Evolutionary conservation across 2,329 filamentous ascomycete species (phyloP).

Genomic region (Colletotrichum kahawae): DNA sequence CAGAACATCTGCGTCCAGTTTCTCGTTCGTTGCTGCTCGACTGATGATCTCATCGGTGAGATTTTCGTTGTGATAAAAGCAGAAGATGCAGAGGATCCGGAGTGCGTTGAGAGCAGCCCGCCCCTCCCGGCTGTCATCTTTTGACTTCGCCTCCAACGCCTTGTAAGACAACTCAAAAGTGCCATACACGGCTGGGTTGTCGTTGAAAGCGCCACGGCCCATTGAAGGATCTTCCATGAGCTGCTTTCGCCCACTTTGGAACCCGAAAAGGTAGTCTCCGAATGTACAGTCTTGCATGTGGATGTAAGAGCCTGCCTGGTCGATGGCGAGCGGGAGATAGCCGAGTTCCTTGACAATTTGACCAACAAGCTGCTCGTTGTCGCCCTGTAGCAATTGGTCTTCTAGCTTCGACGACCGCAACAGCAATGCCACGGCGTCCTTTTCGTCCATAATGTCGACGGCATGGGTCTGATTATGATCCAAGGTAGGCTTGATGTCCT

Average conservation of each 20-base stretch:
- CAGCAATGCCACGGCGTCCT: neutral
- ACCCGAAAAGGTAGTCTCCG: conserved; percentile 9
- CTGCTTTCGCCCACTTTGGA: conserved; percentile 14
- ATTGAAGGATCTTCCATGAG: conserved; percentile 1
- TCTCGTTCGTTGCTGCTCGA: too few species aligned
- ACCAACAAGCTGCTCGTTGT: too few species aligned
- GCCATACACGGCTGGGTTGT: conserved; percentile 25
- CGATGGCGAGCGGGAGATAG: conserved; percentile 31
- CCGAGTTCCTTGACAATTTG: conserved; percentile 26
- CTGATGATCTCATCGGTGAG: too few species aligned
- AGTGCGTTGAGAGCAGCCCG: conserved; percentile 24
- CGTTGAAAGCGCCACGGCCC: conserved; percentile 8
- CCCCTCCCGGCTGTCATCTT: neutral
- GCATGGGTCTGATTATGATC: neutral
- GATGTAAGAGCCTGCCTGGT: conserved; percentile 28
- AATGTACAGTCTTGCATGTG: conserved; percentile 12
- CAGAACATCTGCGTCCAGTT: too few species aligned
- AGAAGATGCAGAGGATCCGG: conserved; percentile 28
- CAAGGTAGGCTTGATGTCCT: neutral
- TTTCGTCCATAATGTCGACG: neutral
- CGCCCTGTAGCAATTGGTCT: too few species aligned
- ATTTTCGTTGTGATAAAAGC: conserved; percentile 35
- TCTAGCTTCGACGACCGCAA: neutral
- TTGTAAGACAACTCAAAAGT: conserved; percentile 30
- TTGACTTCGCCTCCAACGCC: conserved; percentile 2